These are phyloP conservation scores for Plasmodium ovale DNA, from an alignment of 169 alveolate genomes.

Conservation along the genomic window DNA sequence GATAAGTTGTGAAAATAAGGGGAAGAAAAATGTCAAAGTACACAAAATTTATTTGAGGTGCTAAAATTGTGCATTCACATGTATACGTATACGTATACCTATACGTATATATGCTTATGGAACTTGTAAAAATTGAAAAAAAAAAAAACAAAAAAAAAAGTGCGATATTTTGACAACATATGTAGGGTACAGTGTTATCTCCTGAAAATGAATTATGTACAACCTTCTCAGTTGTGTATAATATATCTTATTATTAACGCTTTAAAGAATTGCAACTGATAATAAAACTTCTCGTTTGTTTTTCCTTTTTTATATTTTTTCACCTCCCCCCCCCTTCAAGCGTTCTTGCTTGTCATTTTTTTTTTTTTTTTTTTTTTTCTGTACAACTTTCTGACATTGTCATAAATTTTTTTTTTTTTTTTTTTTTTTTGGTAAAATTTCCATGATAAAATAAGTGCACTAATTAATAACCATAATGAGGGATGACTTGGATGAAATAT, in stretches of 20 bases:
- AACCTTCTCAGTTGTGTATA: background rate
- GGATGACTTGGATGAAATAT: constrained; percentile 30
- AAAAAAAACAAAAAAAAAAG: background rate
- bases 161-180: background rate
- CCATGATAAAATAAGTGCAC: background rate
- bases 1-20: background rate
- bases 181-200: background rate
- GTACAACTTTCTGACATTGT: background rate
- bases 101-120: background rate
- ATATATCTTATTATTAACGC: background rate
- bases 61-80: background rate
- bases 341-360: background rate
- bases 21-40: background rate
- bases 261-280: background rate
- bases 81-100: background rate
- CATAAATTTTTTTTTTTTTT: background rate
- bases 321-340: too few relatives aligned
- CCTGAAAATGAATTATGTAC: background rate
- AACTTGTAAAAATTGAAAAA: too few relatives aligned
- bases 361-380: constrained; percentile 24
- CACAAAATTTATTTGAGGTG: background rate
- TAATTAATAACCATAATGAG: constrained; percentile 6
- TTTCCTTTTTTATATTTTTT: constrained; percentile 3
- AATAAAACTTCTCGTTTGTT: background rate
- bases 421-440: background rate